A percentile compares a stretch with the other conserved stretches of the same genome.
phyloP scores from a whole-genome alignment of 257 asterid genomes.

The Linaria vulgaris region DNA sequence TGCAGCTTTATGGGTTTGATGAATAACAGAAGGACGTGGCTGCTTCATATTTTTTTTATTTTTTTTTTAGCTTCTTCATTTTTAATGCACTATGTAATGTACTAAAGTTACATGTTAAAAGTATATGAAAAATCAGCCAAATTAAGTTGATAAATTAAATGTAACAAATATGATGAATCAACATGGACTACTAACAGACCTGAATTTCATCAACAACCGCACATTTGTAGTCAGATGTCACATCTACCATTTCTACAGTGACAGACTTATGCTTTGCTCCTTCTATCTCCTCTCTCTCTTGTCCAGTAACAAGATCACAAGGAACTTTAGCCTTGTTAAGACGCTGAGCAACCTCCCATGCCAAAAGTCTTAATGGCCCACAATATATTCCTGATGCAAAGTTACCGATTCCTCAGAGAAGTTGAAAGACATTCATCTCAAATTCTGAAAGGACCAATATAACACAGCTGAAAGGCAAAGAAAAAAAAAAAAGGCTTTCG shows the following conservation, averaged over 20 bases:
- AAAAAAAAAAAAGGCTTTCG: conserved; percentile 9
- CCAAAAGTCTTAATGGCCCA: conserved; percentile 96
- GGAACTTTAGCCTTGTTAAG: conserved; percentile 87
- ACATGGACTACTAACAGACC: conserved; percentile 42
- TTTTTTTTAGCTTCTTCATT: conserved; percentile 3
- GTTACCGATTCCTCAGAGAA: conserved; percentile 15
- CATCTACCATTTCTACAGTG: conserved; percentile 96
- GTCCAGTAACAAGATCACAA: conserved; percentile 93
- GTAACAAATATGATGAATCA: conserved; percentile 4
- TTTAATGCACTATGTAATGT: conserved; percentile 1
- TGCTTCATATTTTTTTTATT: too few species aligned
- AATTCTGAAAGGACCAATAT: conserved; percentile 16
- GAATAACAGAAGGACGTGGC: too few species aligned
- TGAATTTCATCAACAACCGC: conserved; percentile 97
- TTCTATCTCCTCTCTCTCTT: conserved; percentile 84
- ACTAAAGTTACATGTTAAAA: not conserved
- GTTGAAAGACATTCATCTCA: conserved; percentile 12
- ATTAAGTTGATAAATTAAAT: not conserved
- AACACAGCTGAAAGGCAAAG: conserved; percentile 9
- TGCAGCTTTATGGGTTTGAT: too few species aligned
- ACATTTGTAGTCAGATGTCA: conserved; percentile 61
- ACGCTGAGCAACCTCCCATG: conserved; percentile 95
- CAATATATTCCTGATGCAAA: conserved; percentile 71
- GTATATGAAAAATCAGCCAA: conserved; percentile 13
- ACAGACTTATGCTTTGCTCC: conserved; percentile 88